A percentile compares a stretch with the other conserved stretches of the same genome.
phyloP scores from a whole-genome alignment of 2,329 filamentous ascomycete species.

The Xylariales sp. region DNA sequence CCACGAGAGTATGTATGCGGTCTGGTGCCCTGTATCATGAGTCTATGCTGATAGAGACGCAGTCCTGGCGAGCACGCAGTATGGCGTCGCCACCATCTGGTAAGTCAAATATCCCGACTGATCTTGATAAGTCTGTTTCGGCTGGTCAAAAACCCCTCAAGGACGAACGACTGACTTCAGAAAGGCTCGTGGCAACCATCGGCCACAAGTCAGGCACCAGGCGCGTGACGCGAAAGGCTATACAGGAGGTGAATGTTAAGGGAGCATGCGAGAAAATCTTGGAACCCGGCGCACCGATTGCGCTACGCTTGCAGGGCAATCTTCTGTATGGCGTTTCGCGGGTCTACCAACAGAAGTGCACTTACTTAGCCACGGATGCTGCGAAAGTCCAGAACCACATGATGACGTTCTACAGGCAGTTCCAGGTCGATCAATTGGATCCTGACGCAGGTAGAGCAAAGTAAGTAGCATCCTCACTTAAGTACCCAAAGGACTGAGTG shows the following conservation, averaged over 20 bases:
- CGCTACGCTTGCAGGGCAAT: slow-evolving; percentile 82
- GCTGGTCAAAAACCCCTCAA: not conserved
- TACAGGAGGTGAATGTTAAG: slow-evolving; percentile 79
- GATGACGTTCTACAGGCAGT: slow-evolving; percentile 57
- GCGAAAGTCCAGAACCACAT: slow-evolving; percentile 72
- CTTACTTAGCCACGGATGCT: slow-evolving; percentile 77
- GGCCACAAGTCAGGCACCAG: slow-evolving; percentile 66
- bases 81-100: slow-evolving; percentile 95
- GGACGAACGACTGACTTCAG: not conserved
- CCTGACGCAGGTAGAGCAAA: slow-evolving; percentile 64
- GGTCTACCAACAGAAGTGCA: slow-evolving; percentile 82
- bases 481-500: not conserved
- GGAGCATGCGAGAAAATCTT: slow-evolving; percentile 88
- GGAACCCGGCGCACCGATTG: slow-evolving; percentile 76
- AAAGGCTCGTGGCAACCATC: slow-evolving; percentile 86
- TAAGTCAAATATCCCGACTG: slow-evolving; percentile 41
- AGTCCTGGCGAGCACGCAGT: slow-evolving; percentile 79
- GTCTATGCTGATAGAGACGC: slow-evolving; percentile 19
- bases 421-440: slow-evolving; percentile 60
- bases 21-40: not conserved
- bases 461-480: slow-evolving; percentile 42
- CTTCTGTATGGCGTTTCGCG: slow-evolving; percentile 81
- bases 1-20: slow-evolving; percentile 67
- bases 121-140: not conserved
- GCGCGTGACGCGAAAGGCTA: slow-evolving; percentile 78